Conservation (phyloP, 2,329 filamentous ascomycete genomes). For the Beauveria brongniartii region DNA sequence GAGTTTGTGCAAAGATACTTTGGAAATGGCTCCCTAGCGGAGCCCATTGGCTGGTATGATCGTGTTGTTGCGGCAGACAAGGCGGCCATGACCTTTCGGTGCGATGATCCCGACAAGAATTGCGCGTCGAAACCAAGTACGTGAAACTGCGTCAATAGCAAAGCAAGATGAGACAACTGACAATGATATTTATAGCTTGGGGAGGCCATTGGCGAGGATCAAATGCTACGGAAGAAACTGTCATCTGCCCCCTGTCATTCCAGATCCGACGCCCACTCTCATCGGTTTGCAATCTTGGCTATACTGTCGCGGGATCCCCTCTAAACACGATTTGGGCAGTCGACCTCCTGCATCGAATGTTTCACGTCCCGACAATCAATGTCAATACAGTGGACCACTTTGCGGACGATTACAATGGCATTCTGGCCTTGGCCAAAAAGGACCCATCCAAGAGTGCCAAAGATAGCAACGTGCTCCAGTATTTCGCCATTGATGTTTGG, state of each 20-base stretch:
- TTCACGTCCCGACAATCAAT: constrained; percentile 53
- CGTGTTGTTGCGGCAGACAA: constrained; percentile 51
- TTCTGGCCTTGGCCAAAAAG: constrained; percentile 41
- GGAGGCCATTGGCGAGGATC: constrained; percentile 60
- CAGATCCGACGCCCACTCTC: constrained; percentile 46
- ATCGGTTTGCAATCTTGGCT: constrained; percentile 54
- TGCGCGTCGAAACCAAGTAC: constrained; percentile 41
- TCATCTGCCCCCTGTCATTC: constrained; percentile 60
- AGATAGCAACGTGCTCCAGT: constrained; percentile 57
- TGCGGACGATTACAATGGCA: constrained; percentile 48
- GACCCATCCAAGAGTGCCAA: constrained; percentile 39
- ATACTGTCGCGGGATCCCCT: constrained; percentile 47
- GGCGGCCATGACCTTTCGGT: constrained; percentile 52
- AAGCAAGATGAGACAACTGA: not conserved
- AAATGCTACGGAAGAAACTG: constrained; percentile 59
- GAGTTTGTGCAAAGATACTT: constrained; percentile 60
- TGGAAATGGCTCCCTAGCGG: constrained; percentile 47
- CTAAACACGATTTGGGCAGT: constrained; percentile 58
- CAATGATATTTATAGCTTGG: constrained; percentile 38
- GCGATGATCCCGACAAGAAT: constrained; percentile 60
- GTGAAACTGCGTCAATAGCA: constrained; percentile 10
- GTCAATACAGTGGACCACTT: constrained; percentile 56
- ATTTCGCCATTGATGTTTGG: constrained; percentile 61
- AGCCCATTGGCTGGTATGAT: constrained; percentile 55
- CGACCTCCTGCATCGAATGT: constrained; percentile 59